Base-by-base conservation (phyloP, 768 basidiomycete genomes). In the Amanita jacksonii region DNA sequence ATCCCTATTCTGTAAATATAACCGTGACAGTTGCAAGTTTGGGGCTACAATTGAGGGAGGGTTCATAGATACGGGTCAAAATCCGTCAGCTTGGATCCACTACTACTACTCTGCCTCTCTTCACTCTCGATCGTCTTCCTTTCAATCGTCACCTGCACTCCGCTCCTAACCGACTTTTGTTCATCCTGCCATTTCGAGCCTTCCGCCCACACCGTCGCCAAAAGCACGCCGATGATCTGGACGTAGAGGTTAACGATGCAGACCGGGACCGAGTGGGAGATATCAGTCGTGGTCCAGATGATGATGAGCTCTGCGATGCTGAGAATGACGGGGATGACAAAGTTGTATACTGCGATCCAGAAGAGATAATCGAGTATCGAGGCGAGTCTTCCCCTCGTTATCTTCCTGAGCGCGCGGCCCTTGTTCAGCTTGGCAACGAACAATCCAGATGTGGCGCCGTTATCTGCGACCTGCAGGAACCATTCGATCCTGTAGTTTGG, bases 301-400 rank as follows among this genome's bases (percentile, higher is more conserved):
- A 49, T 35, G 30, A 47, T 38, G n/a, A 61, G 44, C 38, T 55
- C 51, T n/a, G 49, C 52, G 19, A 59, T 24, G 34, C 49, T 51
- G 28, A 59, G 45, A 18, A 61, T 32, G 16, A 53, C 51, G 5
- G 59, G 59, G 45, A 61, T 57, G 30, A 57, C 53, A 27, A 59
- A 61, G 28, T 52, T 59, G 19, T 56, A 57, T 6, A 48, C 45
- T 0, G 54, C 47, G 18, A 61, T 55, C 50, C 54, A 60, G 45
- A 60, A 57, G 13, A 59, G 37, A 1, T 47, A 43, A 12, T 49
- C 43, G 41, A 4, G 39, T 24, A 12, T 28, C 7, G 27, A 36
- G 19, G 15, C 15, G 35, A 16, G n/a, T 9, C 35, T 16, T 9
- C 35, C 5, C 2, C 18, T 18, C 35, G 15, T n/a, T n/a, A n/a